Conservation (phyloP, 2,329 filamentous ascomycete species). For the Hirsutella thompsonii region DNA sequence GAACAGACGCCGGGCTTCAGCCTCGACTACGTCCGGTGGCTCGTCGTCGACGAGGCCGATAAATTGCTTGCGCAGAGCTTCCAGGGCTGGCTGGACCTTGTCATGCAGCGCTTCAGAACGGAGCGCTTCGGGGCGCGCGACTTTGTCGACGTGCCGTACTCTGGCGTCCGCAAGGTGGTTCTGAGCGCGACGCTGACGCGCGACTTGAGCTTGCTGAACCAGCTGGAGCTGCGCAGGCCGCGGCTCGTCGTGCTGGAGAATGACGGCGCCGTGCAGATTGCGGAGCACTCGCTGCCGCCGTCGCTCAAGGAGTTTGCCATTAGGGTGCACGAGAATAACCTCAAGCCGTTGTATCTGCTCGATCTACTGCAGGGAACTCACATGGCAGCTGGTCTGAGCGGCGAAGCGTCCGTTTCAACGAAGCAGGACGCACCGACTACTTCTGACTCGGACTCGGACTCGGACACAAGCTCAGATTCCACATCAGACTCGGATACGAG, state of each 20-base stretch:
- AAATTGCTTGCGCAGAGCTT: conserved; percentile 84
- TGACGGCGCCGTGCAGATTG: conserved; percentile 25
- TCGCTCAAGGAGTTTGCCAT: conserved; percentile 53
- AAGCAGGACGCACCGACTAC: background rate
- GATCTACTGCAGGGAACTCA: conserved; percentile 53
- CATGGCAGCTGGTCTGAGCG: conserved; percentile 18
- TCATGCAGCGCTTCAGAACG: conserved; percentile 48
- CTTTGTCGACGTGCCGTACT: conserved; percentile 37
- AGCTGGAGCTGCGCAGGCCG: conserved; percentile 59
- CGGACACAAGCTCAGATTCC: conserved; percentile 10
- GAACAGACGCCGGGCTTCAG: conserved; percentile 72
- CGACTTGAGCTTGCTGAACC: conserved; percentile 68
- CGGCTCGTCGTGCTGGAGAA: conserved; percentile 65
- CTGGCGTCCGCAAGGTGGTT: conserved; percentile 63
- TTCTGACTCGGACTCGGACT: background rate
- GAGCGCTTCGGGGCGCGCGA: conserved; percentile 37
- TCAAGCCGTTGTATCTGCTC: conserved; percentile 78
- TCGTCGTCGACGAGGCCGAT: conserved; percentile 89
- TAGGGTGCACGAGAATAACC: conserved; percentile 52
- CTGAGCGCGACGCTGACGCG: conserved; percentile 87
- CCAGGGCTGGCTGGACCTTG: conserved; percentile 72
- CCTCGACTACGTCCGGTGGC: conserved; percentile 68
- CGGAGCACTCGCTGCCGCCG: conserved; percentile 44
- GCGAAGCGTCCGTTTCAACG: background rate
- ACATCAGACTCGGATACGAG: conserved; percentile 9